phyloP scores from a whole-genome alignment of 2,329 filamentous ascomycete species.

The Sporothrix brasiliensis region DNA sequence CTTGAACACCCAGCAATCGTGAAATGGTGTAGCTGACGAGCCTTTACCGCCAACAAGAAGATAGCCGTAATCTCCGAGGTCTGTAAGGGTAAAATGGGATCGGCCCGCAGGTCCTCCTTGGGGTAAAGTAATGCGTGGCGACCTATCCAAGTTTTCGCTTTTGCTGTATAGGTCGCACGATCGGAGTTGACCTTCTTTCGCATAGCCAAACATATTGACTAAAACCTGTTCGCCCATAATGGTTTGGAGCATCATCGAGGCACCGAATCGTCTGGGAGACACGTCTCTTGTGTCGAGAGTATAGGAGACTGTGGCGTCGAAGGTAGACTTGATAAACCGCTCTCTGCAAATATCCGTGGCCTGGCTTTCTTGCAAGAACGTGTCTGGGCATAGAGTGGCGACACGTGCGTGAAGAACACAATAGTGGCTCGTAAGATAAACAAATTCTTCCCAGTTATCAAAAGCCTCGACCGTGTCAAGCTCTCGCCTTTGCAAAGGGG shows the following conservation, averaged over 20 bases:
- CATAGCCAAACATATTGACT: constrained; percentile 51
- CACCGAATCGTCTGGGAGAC: constrained; percentile 63
- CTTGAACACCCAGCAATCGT: constrained; percentile 75
- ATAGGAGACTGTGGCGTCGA: constrained; percentile 15
- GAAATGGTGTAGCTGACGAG: constrained; percentile 70
- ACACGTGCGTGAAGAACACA: constrained; percentile 70
- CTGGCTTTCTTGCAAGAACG: too few relatives aligned
- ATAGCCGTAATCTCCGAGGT: constrained; percentile 59
- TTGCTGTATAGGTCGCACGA: constrained; percentile 55
- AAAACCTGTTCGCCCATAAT: constrained; percentile 50
- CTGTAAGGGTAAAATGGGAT: constrained; percentile 78
- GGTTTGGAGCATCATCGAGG: constrained; percentile 50
- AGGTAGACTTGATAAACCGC: not conserved
- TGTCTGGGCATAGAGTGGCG: not conserved
- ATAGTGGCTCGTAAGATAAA: constrained; percentile 82
- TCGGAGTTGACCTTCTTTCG: constrained; percentile 49
- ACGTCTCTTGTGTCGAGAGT: constrained; percentile 40
- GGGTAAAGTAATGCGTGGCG: constrained; percentile 35
- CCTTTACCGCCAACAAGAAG: constrained; percentile 75
- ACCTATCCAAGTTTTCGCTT: not conserved
- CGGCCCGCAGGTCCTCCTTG: constrained; percentile 49
- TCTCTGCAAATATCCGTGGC: too few relatives aligned
- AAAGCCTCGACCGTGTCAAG: constrained; percentile 79
- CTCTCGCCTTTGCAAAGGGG: constrained; percentile 57
- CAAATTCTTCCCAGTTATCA: constrained; percentile 96